These are phyloP conservation scores for Trypanosoma brucei DNA, from an alignment of 208 protist genomes.

Conservation along the genomic window DNA sequence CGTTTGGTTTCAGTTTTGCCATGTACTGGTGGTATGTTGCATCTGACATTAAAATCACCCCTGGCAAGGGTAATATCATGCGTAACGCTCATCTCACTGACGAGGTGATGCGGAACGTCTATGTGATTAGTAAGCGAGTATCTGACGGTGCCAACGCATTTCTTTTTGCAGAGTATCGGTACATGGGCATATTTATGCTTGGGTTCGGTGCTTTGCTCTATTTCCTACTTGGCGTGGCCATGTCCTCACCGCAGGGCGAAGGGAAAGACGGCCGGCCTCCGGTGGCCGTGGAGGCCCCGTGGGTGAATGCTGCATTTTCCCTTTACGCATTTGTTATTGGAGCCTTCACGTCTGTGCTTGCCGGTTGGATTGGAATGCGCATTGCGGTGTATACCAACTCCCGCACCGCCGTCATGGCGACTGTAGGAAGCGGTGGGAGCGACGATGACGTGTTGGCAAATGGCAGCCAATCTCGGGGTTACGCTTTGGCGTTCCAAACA, in stretches of 20 bases:
- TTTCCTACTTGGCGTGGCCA: conserved; percentile 67
- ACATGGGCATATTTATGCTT: conserved; percentile 80
- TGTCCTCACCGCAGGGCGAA: conserved; percentile 31
- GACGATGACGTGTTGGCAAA: conserved; percentile 14
- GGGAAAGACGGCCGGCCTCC: background rate
- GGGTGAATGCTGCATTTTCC: conserved; percentile 59
- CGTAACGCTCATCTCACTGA: conserved; percentile 70
- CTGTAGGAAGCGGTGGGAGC: conserved; percentile 31
- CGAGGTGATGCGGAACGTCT: conserved; percentile 86
- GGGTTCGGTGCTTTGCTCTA: conserved; percentile 72
- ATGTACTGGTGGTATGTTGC: conserved; percentile 84
- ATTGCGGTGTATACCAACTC: conserved; percentile 89
- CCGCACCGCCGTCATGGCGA: conserved; percentile 80
- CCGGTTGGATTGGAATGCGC: conserved; percentile 88
- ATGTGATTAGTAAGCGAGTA: conserved; percentile 73
- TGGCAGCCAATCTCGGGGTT: conserved; percentile 47
- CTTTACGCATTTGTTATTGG: conserved; percentile 70
- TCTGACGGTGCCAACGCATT: conserved; percentile 77
- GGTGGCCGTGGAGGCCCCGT: conserved; percentile 29
- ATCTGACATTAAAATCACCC: conserved; percentile 50
- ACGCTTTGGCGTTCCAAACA: conserved; percentile 65
- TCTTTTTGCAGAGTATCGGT: conserved; percentile 81
- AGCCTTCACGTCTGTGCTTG: conserved; percentile 67
- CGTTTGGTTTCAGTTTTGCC: conserved; percentile 62
- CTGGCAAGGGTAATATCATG: conserved; percentile 53